Evolutionary conservation across 352 stramenopile species (phyloP).

Genomic region (Pythium dissotocum): DNA sequence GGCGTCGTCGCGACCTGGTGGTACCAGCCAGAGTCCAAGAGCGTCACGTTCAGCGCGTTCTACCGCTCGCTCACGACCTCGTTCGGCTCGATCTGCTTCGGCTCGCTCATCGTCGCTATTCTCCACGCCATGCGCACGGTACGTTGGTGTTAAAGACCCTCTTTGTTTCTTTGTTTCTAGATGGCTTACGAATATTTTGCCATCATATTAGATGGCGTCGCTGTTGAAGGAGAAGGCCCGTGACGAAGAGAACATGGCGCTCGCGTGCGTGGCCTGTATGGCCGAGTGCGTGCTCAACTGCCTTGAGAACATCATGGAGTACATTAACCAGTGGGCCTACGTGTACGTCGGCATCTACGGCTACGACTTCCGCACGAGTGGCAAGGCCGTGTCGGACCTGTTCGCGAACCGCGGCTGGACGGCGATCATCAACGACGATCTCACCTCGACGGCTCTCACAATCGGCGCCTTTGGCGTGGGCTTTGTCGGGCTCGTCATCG

Average conservation of each 20-base stretch:
- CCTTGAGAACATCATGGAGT: constrained; percentile 86
- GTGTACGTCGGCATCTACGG: constrained; percentile 91
- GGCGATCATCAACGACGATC: constrained; percentile 89
- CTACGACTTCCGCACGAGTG: constrained; percentile 82
- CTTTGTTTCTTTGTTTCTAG: no score
- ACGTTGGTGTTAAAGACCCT: constrained; percentile 8
- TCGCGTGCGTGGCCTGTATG: constrained; percentile 85
- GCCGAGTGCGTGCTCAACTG: constrained; percentile 86
- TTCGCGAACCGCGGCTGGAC: constrained; percentile 88
- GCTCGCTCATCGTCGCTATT: constrained; percentile 76
- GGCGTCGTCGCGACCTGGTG: constrained; percentile 84
- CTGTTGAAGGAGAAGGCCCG: constrained; percentile 66
- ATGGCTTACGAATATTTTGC: no score
- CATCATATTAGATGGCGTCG: constrained; percentile 71
- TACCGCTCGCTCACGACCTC: constrained; percentile 83
- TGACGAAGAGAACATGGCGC: constrained; percentile 72
- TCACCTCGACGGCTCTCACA: constrained; percentile 77
- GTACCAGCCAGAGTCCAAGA: constrained; percentile 69
- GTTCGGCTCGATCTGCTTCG: constrained; percentile 88
- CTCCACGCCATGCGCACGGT: constrained; percentile 79
- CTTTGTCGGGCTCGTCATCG: constrained; percentile 69
- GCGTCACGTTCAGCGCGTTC: constrained; percentile 61
- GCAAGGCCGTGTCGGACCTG: constrained; percentile 87
- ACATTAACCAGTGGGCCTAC: constrained; percentile 91
- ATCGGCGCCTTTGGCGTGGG: constrained; percentile 85